phyloP scores from a whole-genome alignment of 169 alveolate species.

The Cystoisospora suis region DNA sequence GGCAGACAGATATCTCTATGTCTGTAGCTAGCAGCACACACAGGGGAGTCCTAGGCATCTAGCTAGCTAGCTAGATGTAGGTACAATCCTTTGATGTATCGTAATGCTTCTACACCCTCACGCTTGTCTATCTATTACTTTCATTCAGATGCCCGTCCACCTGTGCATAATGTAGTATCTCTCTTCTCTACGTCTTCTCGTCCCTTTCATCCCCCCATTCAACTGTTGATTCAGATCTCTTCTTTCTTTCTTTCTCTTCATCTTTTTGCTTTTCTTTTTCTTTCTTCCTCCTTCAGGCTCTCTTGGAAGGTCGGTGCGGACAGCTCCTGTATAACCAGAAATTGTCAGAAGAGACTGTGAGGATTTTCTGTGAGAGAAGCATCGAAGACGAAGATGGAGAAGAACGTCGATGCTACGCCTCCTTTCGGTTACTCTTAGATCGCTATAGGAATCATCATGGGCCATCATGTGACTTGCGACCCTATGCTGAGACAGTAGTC shows the following conservation, averaged over 20 bases:
- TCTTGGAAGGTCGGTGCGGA: slow-evolving; percentile 67
- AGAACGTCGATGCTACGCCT: slow-evolving; percentile 66
- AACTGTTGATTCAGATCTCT: neutral
- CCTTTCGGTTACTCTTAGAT: slow-evolving; percentile 63
- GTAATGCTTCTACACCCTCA: neutral
- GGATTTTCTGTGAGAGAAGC: slow-evolving; percentile 52
- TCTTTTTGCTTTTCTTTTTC: neutral
- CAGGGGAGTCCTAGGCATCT: no score
- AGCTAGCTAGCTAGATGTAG: neutral
- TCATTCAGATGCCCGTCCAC: neutral
- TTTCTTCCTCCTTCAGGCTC: slow-evolving; percentile 13
- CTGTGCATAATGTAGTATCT: neutral
- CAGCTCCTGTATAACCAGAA: slow-evolving; percentile 56
- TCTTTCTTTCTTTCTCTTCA: neutral
- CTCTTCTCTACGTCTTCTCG: neutral
- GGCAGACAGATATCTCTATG: neutral
- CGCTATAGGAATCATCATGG: slow-evolving; percentile 61
- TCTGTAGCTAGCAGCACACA: neutral
- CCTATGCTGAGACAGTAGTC: slow-evolving; percentile 65
- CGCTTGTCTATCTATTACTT: neutral
- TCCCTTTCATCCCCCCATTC: neutral
- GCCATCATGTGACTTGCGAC: slow-evolving; percentile 67
- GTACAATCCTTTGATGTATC: neutral
- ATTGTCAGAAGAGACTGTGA: slow-evolving; percentile 48
- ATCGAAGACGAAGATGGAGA: slow-evolving; percentile 52